These are phyloP conservation scores for Paspalum notatum DNA, from an alignment of 176 grass and related monocot genomes.

Conservation along the genomic window DNA sequence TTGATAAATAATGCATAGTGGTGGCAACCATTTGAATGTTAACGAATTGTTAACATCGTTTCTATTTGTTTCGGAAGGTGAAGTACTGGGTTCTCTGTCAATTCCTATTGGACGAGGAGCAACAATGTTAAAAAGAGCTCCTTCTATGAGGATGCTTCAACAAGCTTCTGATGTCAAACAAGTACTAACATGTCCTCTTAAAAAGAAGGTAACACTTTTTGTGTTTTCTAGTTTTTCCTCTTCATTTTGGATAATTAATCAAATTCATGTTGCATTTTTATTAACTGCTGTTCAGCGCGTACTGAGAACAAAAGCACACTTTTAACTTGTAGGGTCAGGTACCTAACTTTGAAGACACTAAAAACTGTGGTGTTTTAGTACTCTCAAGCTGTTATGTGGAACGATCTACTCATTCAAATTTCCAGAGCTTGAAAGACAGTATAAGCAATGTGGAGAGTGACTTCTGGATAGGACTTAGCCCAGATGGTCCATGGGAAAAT, in stretches of 20 bases:
- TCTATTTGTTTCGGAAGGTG: slow-evolving; percentile 58
- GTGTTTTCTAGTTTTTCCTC: slow-evolving; percentile 1
- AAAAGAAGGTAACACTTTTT: slow-evolving; percentile 60
- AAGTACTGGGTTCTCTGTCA: slow-evolving; percentile 88
- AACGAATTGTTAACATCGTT: slow-evolving; percentile 33
- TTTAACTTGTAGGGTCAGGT: slow-evolving; percentile 54
- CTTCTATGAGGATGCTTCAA: slow-evolving; percentile 85
- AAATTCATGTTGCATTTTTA: slow-evolving; percentile 1
- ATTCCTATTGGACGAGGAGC: slow-evolving; percentile 77
- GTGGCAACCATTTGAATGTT: background rate
- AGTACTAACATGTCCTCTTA: slow-evolving; percentile 69
- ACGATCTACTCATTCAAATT: slow-evolving; percentile 69
- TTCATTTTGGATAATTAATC: background rate
- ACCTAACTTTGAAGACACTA: slow-evolving; percentile 41
- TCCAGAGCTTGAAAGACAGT: slow-evolving; percentile 58
- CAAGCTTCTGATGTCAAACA: slow-evolving; percentile 62
- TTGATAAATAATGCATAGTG: slow-evolving; percentile 4
- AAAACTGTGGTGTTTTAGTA: slow-evolving; percentile 66
- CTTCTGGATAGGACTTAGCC: slow-evolving; percentile 86
- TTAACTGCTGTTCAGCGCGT: slow-evolving; percentile 15
- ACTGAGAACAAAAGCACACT: slow-evolving; percentile 19
- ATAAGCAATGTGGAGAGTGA: slow-evolving; percentile 59
- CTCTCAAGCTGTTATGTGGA: slow-evolving; percentile 88
- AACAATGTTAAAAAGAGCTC: slow-evolving; percentile 77
- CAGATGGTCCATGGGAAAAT: slow-evolving; percentile 90